These are phyloP conservation scores for Globisporangium solare DNA, from an alignment of 352 stramenopile genomes.

Conservation along the genomic window DNA sequence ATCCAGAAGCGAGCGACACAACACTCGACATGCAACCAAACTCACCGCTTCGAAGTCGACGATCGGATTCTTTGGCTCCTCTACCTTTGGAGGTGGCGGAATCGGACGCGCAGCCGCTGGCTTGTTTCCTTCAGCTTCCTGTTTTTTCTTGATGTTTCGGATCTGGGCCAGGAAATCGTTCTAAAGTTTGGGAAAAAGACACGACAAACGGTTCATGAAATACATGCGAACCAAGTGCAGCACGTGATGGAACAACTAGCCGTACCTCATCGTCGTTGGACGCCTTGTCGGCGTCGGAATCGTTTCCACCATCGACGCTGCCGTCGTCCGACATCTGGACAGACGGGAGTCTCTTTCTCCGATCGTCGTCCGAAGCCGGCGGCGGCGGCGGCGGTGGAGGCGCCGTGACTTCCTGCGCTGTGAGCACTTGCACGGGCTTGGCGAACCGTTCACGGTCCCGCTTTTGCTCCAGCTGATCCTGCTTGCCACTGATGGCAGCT, in stretches of 20 bases:
- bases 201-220: no score
- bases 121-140: constrained; percentile 39
- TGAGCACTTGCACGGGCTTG: constrained; percentile 75
- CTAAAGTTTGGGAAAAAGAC: constrained; percentile 13
- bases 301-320: constrained; percentile 39
- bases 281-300: constrained; percentile 41
- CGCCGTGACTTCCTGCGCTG: constrained; percentile 67
- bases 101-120: constrained; percentile 21
- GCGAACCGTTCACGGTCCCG: constrained; percentile 63
- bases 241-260: not conserved
- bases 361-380: constrained; percentile 30
- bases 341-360: constrained; percentile 42
- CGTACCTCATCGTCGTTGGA: constrained; percentile 69
- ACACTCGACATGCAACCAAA: not conserved
- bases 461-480: constrained; percentile 77
- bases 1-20: not conserved
- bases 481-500: constrained; percentile 78
- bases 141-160: constrained; percentile 79
- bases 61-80: constrained; percentile 53
- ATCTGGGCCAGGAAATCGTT: constrained; percentile 79
- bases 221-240: no score
- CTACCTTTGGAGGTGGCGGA: constrained; percentile 30
- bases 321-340: constrained; percentile 84
- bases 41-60: constrained; percentile 59
- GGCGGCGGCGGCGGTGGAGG: constrained; percentile 45